Percentiles rank a stretch among this genome's conserved stretches.
phyloP scores from a whole-genome alignment of 306 rosid genomes.

The Inga laurina region DNA sequence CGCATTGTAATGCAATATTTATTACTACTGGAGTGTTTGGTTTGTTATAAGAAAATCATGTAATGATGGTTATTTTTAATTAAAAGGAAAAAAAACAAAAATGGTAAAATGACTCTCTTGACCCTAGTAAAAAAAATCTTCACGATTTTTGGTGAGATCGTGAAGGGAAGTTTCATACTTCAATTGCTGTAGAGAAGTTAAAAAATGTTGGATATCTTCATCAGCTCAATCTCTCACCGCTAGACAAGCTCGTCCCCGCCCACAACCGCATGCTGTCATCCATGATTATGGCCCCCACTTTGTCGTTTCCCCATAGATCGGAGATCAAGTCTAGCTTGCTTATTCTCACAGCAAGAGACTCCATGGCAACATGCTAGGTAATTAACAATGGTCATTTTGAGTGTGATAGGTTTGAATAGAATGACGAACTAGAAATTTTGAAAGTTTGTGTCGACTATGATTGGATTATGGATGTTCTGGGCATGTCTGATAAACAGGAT shows the following conservation, averaged over 20 bases:
- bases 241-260: conserved; percentile 87
- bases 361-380: conserved; percentile 75
- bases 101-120: too few relatives aligned
- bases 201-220: conserved; percentile 80
- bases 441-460: too few relatives aligned
- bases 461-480: too few relatives aligned
- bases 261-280: conserved; percentile 89
- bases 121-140: too few relatives aligned
- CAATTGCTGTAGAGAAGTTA: neutral
- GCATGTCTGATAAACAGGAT: too few relatives aligned
- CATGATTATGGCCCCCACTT: conserved; percentile 55
- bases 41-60: too few relatives aligned
- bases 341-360: conserved; percentile 78
- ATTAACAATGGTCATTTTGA: neutral
- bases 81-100: too few relatives aligned
- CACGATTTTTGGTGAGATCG: neutral
- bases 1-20: too few relatives aligned
- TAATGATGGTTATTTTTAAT: too few relatives aligned
- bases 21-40: too few relatives aligned
- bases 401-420: too few relatives aligned
- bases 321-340: conserved; percentile 70
- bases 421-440: too few relatives aligned
- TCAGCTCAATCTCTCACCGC: conserved; percentile 79
- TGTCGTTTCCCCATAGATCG: conserved; percentile 64
- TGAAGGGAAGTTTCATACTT: neutral